phyloP scores from a whole-genome alignment of 202 grass and related monocot species.

The Hordeum pubiflorum region DNA sequence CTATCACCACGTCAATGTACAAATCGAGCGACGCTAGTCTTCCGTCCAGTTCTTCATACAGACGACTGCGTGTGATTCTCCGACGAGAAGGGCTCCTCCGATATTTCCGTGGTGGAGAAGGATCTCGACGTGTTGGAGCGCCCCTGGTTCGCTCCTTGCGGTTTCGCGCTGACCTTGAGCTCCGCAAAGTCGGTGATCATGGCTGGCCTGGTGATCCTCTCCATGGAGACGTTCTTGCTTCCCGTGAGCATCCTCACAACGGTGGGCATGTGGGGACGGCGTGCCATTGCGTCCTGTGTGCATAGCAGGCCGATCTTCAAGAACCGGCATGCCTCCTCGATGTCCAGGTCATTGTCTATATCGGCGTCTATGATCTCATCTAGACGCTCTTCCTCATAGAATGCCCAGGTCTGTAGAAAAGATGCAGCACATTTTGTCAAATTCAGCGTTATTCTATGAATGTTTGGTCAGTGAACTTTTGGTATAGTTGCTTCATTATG shows the following conservation, averaged over 20 bases:
- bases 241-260: slow-evolving; percentile 60
- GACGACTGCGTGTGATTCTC: slow-evolving; percentile 35
- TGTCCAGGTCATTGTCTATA: slow-evolving; percentile 39
- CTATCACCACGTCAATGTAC: slow-evolving; percentile 23
- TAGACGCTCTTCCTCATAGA: slow-evolving; percentile 44
- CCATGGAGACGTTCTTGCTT: slow-evolving; percentile 25
- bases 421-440: neutral
- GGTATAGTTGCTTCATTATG: neutral
- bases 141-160: neutral
- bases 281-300: slow-evolving; percentile 69
- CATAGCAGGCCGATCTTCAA: slow-evolving; percentile 79
- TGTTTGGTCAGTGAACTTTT: neutral
- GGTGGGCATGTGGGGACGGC: slow-evolving; percentile 62
- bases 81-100: slow-evolving; percentile 35
- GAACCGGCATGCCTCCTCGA: slow-evolving; percentile 59
- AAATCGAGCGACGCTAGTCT: neutral
- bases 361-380: slow-evolving; percentile 58
- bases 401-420: slow-evolving; percentile 59
- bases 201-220: slow-evolving; percentile 60
- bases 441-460: neutral
- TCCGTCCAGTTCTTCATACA: slow-evolving; percentile 8
- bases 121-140: slow-evolving; percentile 30
- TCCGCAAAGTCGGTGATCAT: slow-evolving; percentile 73
- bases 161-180: slow-evolving; percentile 52
- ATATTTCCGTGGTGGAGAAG: slow-evolving; percentile 34